Conservation (phyloP, 257 asterid species). For the Solanum bulbocastanum region DNA sequence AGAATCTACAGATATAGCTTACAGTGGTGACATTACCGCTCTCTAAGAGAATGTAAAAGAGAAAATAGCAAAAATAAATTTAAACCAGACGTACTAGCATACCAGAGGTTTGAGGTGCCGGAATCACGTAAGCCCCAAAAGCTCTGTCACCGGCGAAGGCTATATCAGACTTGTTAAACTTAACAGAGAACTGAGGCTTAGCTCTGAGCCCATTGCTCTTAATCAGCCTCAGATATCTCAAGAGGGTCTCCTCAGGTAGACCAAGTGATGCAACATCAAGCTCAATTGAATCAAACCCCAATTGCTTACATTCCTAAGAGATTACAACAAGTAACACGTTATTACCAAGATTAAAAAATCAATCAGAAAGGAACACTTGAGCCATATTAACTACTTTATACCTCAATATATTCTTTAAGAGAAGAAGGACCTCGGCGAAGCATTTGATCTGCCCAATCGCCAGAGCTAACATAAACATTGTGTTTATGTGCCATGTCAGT, state of each 20-base stretch:
- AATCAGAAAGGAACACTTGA: not conserved
- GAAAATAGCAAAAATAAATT: not conserved
- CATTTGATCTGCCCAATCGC: conserved; percentile 70
- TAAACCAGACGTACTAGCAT: conserved; percentile 1
- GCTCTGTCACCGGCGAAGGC: conserved; percentile 51
- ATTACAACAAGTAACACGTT: not conserved
- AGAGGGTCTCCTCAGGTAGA: conserved; percentile 70
- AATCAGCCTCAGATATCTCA: conserved; percentile 83
- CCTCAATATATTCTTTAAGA: conserved; percentile 64
- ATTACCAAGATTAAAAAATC: not conserved
- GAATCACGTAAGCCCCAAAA: conserved; percentile 69
- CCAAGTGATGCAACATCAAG: conserved; percentile 69
- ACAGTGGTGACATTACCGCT: not conserved
- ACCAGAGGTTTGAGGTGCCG: conserved; percentile 65
- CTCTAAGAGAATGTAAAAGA: not conserved
- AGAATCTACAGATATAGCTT: not conserved
- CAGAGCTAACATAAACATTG: conserved; percentile 71
- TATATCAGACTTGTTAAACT: conserved; percentile 68
- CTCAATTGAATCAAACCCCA: conserved; percentile 89
- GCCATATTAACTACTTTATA: conserved; percentile 1
- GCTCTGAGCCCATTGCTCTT: conserved; percentile 80
- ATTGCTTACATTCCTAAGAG: conserved; percentile 68
- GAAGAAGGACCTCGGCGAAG: conserved; percentile 58
- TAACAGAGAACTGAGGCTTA: conserved; percentile 75
- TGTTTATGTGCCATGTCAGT: conserved; percentile 72